Base-by-base conservation (phyloP, 202 grass and related monocot species). In the Zizania palustris region DNA sequence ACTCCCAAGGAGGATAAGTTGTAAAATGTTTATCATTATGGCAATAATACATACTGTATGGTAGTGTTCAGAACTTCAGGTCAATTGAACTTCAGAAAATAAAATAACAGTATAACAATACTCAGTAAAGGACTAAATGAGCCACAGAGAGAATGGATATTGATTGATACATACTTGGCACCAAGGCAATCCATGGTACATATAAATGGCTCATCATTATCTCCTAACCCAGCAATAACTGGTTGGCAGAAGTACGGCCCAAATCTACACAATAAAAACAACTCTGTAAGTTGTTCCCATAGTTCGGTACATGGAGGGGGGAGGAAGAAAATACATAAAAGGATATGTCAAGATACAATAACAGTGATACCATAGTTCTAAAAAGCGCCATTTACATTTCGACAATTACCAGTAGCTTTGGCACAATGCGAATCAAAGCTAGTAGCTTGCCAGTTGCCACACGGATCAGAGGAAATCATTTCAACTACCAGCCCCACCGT, bases 161-260 rank as follows among this genome's bases (percentile, higher is more conserved):
- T 71, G 21, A 57, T 36, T 79, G 56, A 57, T 43, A 74, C 87
- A 44, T 90, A 93, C 91, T 93, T 93, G 65, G 91, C 87, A 78
- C 87, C 91, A 15, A 93, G 9, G 82, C 82, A 90, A 63, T 93
- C 87, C 87, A 90, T 93, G 42, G 87, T 93, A 85, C 90, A 93
- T 77, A 90, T 93, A 78, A 93, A 93, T 72, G 85, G 82, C 64
- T 83, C 82, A 58, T 90, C 3, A 10, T 90, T 75, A 1, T 88
- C 85, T 83, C 85, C 87, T 60, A 90, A 77, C 43, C 91, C 90
- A 85, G 84, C 84, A 80, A 93, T 90, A n/a, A 93, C 78, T 76
- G 78, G 90, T 76, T 89, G 86, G 53, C 90, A 92, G 38, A 92
- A 82, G 57, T 89, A 92, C n/a, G 90, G 90, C 9, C 90, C 86